These are phyloP conservation scores for Diplotaxis tenuifolia DNA, from an alignment of 345 rosid species.

Conservation along the genomic window DNA sequence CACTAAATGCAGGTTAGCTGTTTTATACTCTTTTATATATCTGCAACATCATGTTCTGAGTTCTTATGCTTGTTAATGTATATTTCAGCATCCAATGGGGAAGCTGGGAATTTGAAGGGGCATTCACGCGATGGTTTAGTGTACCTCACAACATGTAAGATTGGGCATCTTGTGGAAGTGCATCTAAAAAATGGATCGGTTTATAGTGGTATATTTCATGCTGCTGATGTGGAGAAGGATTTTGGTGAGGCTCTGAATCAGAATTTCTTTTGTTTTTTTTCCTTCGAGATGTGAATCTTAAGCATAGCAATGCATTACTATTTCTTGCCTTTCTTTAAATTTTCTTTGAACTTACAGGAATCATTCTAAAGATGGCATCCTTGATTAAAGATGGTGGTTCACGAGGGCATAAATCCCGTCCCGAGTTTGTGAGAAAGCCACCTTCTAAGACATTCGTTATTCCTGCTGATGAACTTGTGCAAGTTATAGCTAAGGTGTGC, in stretches of 20 bases:
- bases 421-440: conserved; percentile 65
- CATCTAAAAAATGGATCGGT: conserved; percentile 87
- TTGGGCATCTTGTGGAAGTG: conserved; percentile 86
- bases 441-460: conserved; percentile 65
- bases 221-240: conserved; percentile 76
- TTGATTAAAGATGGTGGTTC: conserved; percentile 60
- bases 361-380: conserved; percentile 86
- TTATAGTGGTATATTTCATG: conserved; percentile 77
- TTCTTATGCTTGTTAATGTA: conserved; percentile 23
- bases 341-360: conserved; percentile 51
- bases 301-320: background rate
- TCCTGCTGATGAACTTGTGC: conserved; percentile 83
- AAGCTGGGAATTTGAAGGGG: conserved; percentile 49
- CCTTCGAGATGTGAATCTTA: conserved; percentile 17
- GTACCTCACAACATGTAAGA: conserved; percentile 63
- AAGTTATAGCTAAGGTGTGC: conserved; percentile 88
- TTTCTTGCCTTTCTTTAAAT: conserved; percentile 14
- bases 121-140: conserved; percentile 67
- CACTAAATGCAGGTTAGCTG: conserved; percentile 48
- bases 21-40: conserved; percentile 12
- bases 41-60: conserved; percentile 6
- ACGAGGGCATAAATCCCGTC: conserved; percentile 55
- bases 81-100: conserved; percentile 41
- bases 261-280: background rate
- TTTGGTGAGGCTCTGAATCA: conserved; percentile 56